Evolutionary conservation across 192 early-diverging fungal species (phyloP).

Genomic region (Backusella tuberculispora): DNA sequence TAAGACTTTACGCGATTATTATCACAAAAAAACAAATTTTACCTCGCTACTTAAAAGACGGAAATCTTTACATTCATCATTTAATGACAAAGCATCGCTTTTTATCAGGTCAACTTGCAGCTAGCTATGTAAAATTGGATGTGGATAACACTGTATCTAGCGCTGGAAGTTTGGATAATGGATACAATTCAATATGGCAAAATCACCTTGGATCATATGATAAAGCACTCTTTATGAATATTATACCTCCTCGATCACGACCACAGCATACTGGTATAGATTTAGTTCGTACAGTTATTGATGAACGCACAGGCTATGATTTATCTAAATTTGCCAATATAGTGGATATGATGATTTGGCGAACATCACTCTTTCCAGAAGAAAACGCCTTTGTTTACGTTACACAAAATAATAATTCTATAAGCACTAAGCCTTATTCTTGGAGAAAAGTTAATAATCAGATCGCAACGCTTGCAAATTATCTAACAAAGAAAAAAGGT

Average conservation of each 20-base stretch:
- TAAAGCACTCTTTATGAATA: conserved; percentile 12
- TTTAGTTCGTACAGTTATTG: conserved; percentile 60
- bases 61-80: conserved; percentile 65
- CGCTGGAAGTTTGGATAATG: too few species aligned
- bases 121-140: conserved; percentile 57
- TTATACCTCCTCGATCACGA: conserved; percentile 39
- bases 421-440: conserved; percentile 64
- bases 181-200: conserved; percentile 54
- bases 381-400: conserved; percentile 65
- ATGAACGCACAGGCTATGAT: conserved; percentile 72
- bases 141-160: conserved; percentile 57
- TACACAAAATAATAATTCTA: conserved; percentile 53
- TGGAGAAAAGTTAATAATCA: conserved; percentile 71
- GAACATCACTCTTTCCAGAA: conserved; percentile 62
- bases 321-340: conserved; percentile 68
- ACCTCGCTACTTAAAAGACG: conserved; percentile 75
- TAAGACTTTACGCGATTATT: conserved; percentile 62
- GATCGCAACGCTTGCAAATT: conserved; percentile 67
- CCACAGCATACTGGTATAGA: conserved; percentile 75
- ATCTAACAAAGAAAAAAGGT: conserved; percentile 58
- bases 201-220: conserved; percentile 41
- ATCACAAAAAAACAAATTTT: conserved; percentile 61
- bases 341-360: conserved; percentile 72
- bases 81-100: conserved; percentile 67
- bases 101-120: conserved; percentile 59